These are phyloP conservation scores for Sporothrix mexicana DNA, from an alignment of 2,329 filamentous ascomycete species.

Conservation along the genomic window DNA sequence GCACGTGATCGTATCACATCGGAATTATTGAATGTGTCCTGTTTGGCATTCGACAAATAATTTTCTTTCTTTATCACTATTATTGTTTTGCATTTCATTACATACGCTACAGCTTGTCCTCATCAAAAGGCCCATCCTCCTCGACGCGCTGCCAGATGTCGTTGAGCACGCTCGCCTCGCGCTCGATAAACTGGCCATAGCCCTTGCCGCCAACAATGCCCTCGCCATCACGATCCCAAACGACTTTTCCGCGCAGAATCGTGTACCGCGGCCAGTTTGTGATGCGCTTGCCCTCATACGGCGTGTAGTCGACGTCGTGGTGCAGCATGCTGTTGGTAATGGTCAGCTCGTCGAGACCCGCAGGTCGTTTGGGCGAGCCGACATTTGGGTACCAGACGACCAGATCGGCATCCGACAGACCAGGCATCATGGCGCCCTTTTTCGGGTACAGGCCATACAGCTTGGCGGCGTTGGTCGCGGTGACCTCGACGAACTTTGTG, in stretches of 20 bases:
- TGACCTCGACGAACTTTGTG: constrained; percentile 61
- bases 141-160: constrained; percentile 39
- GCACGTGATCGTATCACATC: not conserved
- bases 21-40: not conserved
- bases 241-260: constrained; percentile 61
- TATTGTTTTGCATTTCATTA: not conserved
- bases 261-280: constrained; percentile 68
- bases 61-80: not conserved
- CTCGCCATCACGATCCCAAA: constrained; percentile 62
- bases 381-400: constrained; percentile 60
- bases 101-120: constrained; percentile 36
- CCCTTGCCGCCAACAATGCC: constrained; percentile 56
- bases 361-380: constrained; percentile 36
- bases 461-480: constrained; percentile 61
- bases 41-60: not conserved
- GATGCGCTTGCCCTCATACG: constrained; percentile 62
- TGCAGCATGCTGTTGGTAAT: constrained; percentile 62
- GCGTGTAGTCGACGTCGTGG: constrained; percentile 67
- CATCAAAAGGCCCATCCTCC: constrained; percentile 37
- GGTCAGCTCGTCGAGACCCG: constrained; percentile 43
- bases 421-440: constrained; percentile 58
- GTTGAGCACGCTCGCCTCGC: constrained; percentile 42
- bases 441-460: constrained; percentile 60
- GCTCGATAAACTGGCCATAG: constrained; percentile 56
- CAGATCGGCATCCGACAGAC: constrained; percentile 60